phyloP scores from a whole-genome alignment of 805 yeast genomes.

The Ogataea wickerhamii region DNA sequence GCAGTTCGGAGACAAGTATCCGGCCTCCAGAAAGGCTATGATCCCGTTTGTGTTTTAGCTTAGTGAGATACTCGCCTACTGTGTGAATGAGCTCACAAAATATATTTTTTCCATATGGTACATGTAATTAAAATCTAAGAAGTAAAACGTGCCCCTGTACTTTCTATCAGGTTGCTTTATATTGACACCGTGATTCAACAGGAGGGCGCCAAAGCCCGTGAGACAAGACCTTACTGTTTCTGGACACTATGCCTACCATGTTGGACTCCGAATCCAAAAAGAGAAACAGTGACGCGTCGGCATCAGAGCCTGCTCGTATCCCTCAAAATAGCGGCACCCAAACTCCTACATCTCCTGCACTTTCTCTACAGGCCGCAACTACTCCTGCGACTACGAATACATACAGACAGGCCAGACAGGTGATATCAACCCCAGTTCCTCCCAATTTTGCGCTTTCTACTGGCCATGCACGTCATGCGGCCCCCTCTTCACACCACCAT shows the following conservation, averaged over 20 bases:
- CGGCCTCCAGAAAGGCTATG: slow-evolving; percentile 71
- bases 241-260: slow-evolving; percentile 3
- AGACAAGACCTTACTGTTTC: no score
- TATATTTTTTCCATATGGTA: no score
- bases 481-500: slow-evolving; percentile 26
- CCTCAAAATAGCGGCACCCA: slow-evolving; percentile 1
- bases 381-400: slow-evolving; percentile 13
- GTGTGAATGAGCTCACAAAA: no score
- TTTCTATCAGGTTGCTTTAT: no score
- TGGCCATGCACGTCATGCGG: slow-evolving; percentile 16
- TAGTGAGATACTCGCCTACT: no score
- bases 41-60: slow-evolving; percentile 67
- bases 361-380: slow-evolving; percentile 5
- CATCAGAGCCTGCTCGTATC: background rate
- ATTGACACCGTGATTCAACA: no score
- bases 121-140: no score
- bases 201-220: no score
- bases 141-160: no score
- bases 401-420: slow-evolving; percentile 11
- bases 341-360: slow-evolving; percentile 9
- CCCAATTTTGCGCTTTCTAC: slow-evolving; percentile 21
- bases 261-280: slow-evolving; percentile 10
- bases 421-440: slow-evolving; percentile 19
- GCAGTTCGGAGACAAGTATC: slow-evolving; percentile 75
- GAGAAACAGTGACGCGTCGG: background rate